These are phyloP conservation scores for Agrocybe pediades DNA, from an alignment of 768 basidiomycete genomes.

Conservation along the genomic window DNA sequence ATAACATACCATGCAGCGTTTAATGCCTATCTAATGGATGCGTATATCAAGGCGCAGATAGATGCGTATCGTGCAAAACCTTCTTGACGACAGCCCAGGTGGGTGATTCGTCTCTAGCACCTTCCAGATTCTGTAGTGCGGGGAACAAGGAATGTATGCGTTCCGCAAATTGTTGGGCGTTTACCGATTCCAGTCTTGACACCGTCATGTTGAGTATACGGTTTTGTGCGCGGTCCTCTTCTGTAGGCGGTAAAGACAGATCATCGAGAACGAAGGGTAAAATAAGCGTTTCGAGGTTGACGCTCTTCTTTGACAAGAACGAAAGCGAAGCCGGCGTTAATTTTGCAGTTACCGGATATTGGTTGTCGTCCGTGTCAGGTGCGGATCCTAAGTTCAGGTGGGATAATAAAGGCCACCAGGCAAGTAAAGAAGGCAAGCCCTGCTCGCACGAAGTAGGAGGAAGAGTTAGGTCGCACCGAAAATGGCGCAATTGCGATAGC, in stretches of 20 bases:
- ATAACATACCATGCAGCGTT: too few relatives aligned
- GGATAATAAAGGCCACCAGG: constrained; percentile 47
- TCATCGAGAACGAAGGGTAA: constrained; percentile 26
- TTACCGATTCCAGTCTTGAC: constrained; percentile 28
- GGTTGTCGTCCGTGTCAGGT: constrained; percentile 24
- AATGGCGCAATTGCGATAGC: constrained; percentile 31
- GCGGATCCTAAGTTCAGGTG: constrained; percentile 41
- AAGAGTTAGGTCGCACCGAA: constrained; percentile 41
- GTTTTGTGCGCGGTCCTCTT: constrained; percentile 7
- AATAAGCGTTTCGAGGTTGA: constrained; percentile 30
- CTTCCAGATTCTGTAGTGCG: constrained; percentile 33
- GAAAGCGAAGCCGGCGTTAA: constrained; percentile 30
- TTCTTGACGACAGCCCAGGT: constrained; percentile 27
- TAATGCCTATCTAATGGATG: too few relatives aligned
- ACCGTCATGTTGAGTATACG: constrained; percentile 37
- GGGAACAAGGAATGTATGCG: constrained; percentile 42
- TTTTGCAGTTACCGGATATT: constrained; percentile 9
- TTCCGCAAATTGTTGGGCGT: constrained; percentile 26
- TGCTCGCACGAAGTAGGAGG: constrained; percentile 39
- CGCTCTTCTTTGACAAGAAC: constrained; percentile 24
- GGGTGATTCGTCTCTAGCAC: constrained; percentile 27
- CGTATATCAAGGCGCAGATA: too few relatives aligned
- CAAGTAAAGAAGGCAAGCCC: constrained; percentile 37
- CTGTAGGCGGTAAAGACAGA: not conserved
- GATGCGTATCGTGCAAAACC: constrained; percentile 1